Base-by-base conservation (phyloP, 2,329 filamentous ascomycete species). In the Colletotrichum nymphaeae region DNA sequence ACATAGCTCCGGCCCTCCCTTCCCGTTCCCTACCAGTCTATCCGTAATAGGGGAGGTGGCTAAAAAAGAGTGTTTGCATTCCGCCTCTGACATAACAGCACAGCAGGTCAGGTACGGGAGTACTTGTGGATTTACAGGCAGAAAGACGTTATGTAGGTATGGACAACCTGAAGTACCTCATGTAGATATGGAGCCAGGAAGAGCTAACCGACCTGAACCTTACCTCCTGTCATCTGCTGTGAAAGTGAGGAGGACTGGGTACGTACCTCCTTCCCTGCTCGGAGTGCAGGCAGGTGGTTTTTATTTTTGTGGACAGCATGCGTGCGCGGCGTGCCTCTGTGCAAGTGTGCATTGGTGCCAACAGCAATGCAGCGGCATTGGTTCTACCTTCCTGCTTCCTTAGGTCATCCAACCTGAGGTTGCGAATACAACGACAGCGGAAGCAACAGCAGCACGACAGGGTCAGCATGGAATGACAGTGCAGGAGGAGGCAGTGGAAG, bases 1-100 rank as follows among this genome's bases (percentile, higher is more conserved):
- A 70, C 67, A 70, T 67, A 67, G 62, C 67, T 70, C 55, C 37
- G 9, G 46, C 42, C 24, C 58, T 64, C 62, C 62, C 62, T 64
- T 56, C 30, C 46, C 46, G 62, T 64, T 64, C 62, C 49, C 62
- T 64, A 55, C 30, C 49, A 37, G 49, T 55, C 62, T 64, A 64
- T 56, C 49, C 62, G 22, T 53, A 30, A 64, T 64, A 55, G 49
- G 32, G n/a, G 28, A 64, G 14, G 22, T 37, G 30, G 52, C 52
- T 55, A 3, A 14, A 28, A 28, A 32, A 16, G 32, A 37, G 55
- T 28, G 58, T 55, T 24, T 67, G 37, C 64, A 52, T 59, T 59
- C 55, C 55, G 56, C 59, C 32, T 24, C 28, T 24, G 49, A 46
- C 42, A 46, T 46, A 24, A 32, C 62, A 28, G 24, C 9, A 35